Percentiles rank a stretch among this genome's conserved stretches.
Evolutionary conservation across 208 protist species (phyloP).

Genomic region (Trypanosoma avium): DNA sequence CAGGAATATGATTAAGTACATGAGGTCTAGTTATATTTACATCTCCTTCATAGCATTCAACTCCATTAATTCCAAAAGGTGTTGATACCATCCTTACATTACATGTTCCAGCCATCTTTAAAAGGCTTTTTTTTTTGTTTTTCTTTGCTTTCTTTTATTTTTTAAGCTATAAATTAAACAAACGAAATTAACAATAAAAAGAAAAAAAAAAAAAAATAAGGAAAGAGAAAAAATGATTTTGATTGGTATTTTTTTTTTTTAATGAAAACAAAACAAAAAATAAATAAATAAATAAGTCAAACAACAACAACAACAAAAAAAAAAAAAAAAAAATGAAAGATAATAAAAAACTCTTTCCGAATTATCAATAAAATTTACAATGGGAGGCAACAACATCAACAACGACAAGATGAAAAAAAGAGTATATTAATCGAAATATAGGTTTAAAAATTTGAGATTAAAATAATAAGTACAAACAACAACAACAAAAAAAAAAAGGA

Average conservation of each 20-base stretch:
- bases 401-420: no score
- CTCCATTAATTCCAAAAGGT: conserved; percentile 65
- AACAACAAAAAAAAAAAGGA: background rate
- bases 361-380: no score
- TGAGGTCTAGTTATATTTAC: background rate
- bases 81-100: conserved; percentile 52
- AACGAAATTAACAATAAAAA: background rate
- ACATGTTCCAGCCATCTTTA: background rate
- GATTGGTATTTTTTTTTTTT: no score
- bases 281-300: background rate
- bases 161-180: background rate
- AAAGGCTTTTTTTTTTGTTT: background rate
- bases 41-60: conserved; percentile 37
- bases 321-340: conserved; percentile 1
- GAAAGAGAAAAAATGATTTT: no score
- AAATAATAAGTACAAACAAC: background rate
- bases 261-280: conserved; percentile 14
- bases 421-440: no score
- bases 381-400: no score
- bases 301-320: conserved; percentile 7
- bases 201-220: background rate
- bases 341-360: background rate
- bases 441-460: no score
- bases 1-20: background rate
- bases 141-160: background rate